phyloP scores from a whole-genome alignment of 352 stramenopile species.

The Halophytophthora batemanensis region DNA sequence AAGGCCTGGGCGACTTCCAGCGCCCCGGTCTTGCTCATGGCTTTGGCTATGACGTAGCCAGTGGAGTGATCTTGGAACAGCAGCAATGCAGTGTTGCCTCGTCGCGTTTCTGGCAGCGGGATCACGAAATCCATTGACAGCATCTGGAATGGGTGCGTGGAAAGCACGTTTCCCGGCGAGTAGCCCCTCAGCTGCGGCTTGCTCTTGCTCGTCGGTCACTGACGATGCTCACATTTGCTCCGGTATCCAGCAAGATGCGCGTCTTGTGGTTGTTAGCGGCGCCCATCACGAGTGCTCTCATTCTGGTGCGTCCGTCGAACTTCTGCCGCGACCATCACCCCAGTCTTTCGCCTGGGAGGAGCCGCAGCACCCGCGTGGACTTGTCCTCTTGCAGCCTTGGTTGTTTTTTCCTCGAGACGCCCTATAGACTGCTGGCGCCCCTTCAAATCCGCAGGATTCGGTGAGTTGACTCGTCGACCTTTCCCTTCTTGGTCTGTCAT shows the following conservation, averaged over 20 bases:
- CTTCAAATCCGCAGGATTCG: no score
- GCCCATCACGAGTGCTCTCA: background rate
- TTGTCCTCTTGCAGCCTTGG: no score
- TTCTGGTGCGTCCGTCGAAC: background rate
- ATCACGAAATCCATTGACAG: constrained; percentile 18
- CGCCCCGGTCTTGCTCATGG: constrained; percentile 6
- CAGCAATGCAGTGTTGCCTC: constrained; percentile 2
- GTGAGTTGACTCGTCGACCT: no score
- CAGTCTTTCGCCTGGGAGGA: background rate
- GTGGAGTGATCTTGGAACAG: constrained; percentile 11
- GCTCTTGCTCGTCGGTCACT: constrained; percentile 5
- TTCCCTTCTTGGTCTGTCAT: no score
- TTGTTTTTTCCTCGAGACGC: background rate
- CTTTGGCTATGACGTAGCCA: constrained; percentile 7
- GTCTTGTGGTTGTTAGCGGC: background rate
- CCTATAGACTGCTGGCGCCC: no score
- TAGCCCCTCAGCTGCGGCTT: background rate
- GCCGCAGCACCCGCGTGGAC: no score
- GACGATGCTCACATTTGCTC: constrained; percentile 3
- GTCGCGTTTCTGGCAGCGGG: background rate
- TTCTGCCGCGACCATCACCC: constrained; percentile 2
- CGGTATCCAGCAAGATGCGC: constrained; percentile 1
- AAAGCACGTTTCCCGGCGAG: constrained; percentile 5
- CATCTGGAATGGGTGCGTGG: constrained; percentile 4
- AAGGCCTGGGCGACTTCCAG: constrained; percentile 9